Percentiles rank a stretch among this genome's conserved stretches.
These are phyloP conservation scores for Suillus plorans DNA, from an alignment of 768 basidiomycete species.

Conservation along the genomic window DNA sequence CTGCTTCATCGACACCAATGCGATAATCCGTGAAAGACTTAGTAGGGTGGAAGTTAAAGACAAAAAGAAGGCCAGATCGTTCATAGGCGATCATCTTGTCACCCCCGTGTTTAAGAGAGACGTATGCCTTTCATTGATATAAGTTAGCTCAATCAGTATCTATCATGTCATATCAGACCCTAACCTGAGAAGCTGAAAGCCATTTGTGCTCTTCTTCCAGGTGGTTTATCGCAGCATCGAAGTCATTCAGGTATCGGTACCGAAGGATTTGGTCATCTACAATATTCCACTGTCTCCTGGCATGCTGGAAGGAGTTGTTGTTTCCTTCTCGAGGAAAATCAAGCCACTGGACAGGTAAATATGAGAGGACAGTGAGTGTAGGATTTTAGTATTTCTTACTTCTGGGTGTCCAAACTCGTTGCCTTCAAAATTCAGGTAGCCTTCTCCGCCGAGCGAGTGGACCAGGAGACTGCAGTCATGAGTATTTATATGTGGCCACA, in stretches of 20 bases:
- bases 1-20: slow-evolving; percentile 82
- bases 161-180: slow-evolving; percentile 11
- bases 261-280: slow-evolving; percentile 83
- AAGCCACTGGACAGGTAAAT: slow-evolving; percentile 69
- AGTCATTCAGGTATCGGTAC: slow-evolving; percentile 94
- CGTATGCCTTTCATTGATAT: slow-evolving; percentile 60
- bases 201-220: slow-evolving; percentile 80
- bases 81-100: slow-evolving; percentile 96
- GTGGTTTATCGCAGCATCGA: slow-evolving; percentile 90
- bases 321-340: slow-evolving; percentile 98
- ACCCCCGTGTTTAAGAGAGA: slow-evolving; percentile 89
- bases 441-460: slow-evolving; percentile 93
- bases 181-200: slow-evolving; percentile 78
- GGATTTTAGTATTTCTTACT: slow-evolving; percentile 38
- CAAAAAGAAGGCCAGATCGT: slow-evolving; percentile 88
- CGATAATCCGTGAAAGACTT: slow-evolving; percentile 92
- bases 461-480: slow-evolving; percentile 66
- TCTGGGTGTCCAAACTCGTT: slow-evolving; percentile 99
- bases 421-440: slow-evolving; percentile 96
- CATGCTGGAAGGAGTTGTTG: slow-evolving; percentile 94
- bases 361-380: slow-evolving; percentile 1
- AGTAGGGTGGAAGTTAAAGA: slow-evolving; percentile 97
- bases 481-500: slow-evolving; percentile 3
- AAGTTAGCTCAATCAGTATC: slow-evolving; percentile 10
- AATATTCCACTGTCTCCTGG: slow-evolving; percentile 95